phyloP scores from a whole-genome alignment of 208 protist species.

The Leishmania amazonensis region DNA sequence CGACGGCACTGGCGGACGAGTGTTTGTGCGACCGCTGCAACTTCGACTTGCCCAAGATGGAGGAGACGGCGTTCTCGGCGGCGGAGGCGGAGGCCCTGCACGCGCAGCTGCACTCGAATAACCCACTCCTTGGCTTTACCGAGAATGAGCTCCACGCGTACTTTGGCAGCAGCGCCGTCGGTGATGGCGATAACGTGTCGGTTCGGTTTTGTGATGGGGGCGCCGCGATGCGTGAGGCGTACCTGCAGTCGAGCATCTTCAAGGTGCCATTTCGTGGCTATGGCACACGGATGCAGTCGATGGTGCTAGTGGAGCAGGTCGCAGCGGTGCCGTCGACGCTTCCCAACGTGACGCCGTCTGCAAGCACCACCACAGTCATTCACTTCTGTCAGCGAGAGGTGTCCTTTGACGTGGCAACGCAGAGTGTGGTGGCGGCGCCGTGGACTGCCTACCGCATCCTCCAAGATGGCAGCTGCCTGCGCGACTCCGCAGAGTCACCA shows the following conservation, averaged over 20 bases:
- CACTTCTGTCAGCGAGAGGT: constrained; percentile 53
- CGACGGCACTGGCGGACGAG: constrained; percentile 32
- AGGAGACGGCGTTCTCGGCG: constrained; percentile 1
- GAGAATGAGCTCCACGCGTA: constrained; percentile 27
- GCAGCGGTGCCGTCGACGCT: neutral
- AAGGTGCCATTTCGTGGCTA: constrained; percentile 17
- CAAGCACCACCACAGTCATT: constrained; percentile 9
- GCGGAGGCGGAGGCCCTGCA: constrained; percentile 12
- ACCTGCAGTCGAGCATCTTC: constrained; percentile 52
- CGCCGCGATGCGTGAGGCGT: constrained; percentile 26
- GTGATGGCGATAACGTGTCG: neutral
- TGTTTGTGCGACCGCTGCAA: constrained; percentile 46
- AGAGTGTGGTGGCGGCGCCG: constrained; percentile 23
- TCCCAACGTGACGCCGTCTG: too few species aligned
- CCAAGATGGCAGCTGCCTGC: constrained; percentile 11
- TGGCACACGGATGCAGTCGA: constrained; percentile 58
- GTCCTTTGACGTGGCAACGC: neutral
- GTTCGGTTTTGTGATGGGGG: constrained; percentile 17
- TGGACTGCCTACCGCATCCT: constrained; percentile 19
- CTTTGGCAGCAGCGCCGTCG: constrained; percentile 13
- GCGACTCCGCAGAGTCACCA: neutral
- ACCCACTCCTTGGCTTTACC: constrained; percentile 42
- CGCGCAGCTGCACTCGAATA: constrained; percentile 31
- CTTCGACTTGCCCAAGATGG: constrained; percentile 39
- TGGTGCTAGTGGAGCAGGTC: constrained; percentile 52